Evolutionary conservation across 2,329 filamentous ascomycete species (phyloP).

Genomic region (Cladosporium sp.): DNA sequence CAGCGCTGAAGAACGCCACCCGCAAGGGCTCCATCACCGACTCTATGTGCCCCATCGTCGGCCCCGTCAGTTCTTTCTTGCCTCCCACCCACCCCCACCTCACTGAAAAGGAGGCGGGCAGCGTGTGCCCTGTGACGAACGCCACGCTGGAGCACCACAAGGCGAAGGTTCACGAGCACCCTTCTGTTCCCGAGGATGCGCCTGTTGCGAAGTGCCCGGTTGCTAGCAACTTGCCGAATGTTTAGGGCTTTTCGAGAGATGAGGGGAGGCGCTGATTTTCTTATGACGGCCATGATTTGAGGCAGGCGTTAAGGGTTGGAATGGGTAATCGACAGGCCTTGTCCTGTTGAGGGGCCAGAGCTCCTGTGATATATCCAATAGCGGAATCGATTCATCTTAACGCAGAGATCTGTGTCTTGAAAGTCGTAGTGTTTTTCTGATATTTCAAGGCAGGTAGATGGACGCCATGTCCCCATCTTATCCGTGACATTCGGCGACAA

Average conservation of each 20-base stretch:
- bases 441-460: too few species aligned
- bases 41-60: slow-evolving; percentile 42
- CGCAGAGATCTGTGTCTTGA: too few species aligned
- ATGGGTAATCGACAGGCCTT: slow-evolving; percentile 19
- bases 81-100: slow-evolving; percentile 41
- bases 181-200: slow-evolving; percentile 35
- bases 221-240: slow-evolving; percentile 26
- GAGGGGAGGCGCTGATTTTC: background rate
- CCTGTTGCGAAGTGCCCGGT: slow-evolving; percentile 40
- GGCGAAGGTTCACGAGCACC: slow-evolving; percentile 39
- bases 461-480: too few species aligned
- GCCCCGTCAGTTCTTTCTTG: slow-evolving; percentile 36
- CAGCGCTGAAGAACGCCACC: slow-evolving; percentile 38
- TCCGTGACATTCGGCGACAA: too few species aligned
- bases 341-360: slow-evolving; percentile 5
- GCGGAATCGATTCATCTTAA: too few species aligned
- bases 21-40: slow-evolving; percentile 38
- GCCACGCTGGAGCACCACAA: slow-evolving; percentile 41
- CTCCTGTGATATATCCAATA: too few species aligned
- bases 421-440: too few species aligned
- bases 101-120: slow-evolving; percentile 33
- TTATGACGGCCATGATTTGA: slow-evolving; percentile 2
- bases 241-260: background rate
- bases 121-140: slow-evolving; percentile 43
- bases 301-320: background rate